Conservation (phyloP, 345 rosid species). For the Cardiospermum halicacabum region DNA sequence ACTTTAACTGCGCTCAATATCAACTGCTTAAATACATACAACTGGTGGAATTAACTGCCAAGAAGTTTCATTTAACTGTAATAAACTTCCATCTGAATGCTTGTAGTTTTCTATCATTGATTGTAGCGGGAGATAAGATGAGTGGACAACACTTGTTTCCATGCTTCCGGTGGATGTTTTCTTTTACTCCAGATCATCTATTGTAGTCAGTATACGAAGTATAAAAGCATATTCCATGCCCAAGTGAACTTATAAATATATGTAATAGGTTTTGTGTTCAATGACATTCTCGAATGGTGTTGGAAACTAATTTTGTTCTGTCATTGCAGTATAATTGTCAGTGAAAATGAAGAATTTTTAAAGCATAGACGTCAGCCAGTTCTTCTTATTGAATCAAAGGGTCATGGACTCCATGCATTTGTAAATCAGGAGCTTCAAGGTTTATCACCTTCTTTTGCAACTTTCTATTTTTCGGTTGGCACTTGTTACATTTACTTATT, state of each 20-base stretch:
- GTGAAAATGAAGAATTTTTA: constrained; percentile 50
- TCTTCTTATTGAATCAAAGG: constrained; percentile 80
- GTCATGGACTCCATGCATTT: constrained; percentile 86
- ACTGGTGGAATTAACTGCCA: not conserved
- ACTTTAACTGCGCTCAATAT: not conserved
- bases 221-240: not conserved
- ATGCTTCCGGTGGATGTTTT: not conserved
- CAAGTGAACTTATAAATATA: not conserved
- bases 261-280: not conserved
- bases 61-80: not conserved
- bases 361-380: constrained; percentile 51
- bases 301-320: constrained; percentile 15
- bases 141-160: not conserved
- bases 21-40: not conserved
- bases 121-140: not conserved
- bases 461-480: not conserved
- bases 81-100: not conserved
- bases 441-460: constrained; percentile 20
- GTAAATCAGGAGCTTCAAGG: constrained; percentile 73
- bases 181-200: not conserved
- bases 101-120: not conserved
- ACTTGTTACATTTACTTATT: not conserved
- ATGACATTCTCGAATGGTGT: not conserved
- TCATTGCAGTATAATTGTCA: constrained; percentile 51
- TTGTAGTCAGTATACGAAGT: not conserved